Conservation (phyloP, 139 green algal genomes). For the Protoeuglena noctilucae region DNA sequence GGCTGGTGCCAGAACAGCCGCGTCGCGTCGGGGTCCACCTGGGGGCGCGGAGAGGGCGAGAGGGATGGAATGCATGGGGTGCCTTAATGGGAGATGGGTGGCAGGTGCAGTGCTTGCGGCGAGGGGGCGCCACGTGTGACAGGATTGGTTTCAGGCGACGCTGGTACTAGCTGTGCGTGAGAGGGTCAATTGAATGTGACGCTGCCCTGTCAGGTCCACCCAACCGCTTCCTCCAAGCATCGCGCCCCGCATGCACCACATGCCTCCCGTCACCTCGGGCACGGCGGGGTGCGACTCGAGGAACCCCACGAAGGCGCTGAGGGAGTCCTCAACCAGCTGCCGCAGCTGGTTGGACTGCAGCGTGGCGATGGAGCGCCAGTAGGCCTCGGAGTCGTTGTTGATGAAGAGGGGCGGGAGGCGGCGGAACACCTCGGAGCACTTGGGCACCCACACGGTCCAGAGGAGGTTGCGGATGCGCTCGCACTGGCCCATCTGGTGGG, state of each 20-base stretch:
- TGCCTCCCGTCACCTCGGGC: too few species aligned
- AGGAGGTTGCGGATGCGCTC: slow-evolving; percentile 38
- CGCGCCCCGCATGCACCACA: too few species aligned
- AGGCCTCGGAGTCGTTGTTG: slow-evolving; percentile 39
- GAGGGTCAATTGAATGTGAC: too few species aligned
- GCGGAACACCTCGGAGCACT: slow-evolving; percentile 46
- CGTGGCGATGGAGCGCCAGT: slow-evolving; percentile 30
- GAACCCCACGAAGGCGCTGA: slow-evolving; percentile 32
- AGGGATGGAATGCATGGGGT: too few species aligned
- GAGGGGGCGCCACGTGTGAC: too few species aligned
- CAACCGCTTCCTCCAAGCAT: too few species aligned
- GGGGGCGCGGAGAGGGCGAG: too few species aligned
- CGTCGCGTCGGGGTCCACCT: slow-evolving; percentile 32
- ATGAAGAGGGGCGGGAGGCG: slow-evolving; percentile 44
- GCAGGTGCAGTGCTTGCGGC: too few species aligned
- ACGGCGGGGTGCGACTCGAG: slow-evolving; percentile 34
- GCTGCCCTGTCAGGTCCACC: too few species aligned
- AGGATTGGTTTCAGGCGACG: too few species aligned
- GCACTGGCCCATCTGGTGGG: slow-evolving; percentile 25
- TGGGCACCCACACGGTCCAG: slow-evolving; percentile 52
- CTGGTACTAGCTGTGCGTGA: slow-evolving; percentile 9
- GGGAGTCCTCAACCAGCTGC: slow-evolving; percentile 26
- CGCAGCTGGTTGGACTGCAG: slow-evolving; percentile 55
- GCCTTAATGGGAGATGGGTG: too few species aligned
- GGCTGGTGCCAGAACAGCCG: slow-evolving; percentile 23